phyloP scores from a whole-genome alignment of 1,284 basidiomycete genomes.

The Sparassis latifolia region DNA sequence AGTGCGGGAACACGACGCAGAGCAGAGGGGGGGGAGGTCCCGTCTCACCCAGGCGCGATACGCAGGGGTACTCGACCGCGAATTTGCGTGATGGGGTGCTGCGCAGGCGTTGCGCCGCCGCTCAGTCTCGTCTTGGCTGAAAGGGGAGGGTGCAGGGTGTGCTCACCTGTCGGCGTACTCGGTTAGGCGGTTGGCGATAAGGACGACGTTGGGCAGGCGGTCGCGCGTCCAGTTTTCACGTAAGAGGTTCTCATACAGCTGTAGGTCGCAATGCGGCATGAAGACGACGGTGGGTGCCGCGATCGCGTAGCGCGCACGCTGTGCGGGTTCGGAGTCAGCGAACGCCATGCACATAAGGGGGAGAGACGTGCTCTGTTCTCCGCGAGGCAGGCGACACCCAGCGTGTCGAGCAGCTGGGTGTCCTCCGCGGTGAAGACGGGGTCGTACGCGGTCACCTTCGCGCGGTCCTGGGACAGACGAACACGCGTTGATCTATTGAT shows the following conservation, averaged over 20 bases:
- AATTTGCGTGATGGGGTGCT: conserved; percentile 31
- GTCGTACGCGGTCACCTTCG: conserved; percentile 53
- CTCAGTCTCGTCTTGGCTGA: not conserved
- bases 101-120: conserved; percentile 4
- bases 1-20: conserved; percentile 1
- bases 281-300: conserved; percentile 51
- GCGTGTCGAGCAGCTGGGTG: conserved; percentile 38
- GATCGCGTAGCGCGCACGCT: conserved; percentile 27
- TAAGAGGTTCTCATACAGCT: conserved; percentile 60
- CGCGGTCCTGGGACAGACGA: conserved; percentile 35
- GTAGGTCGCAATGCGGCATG: conserved; percentile 74
- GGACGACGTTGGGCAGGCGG: conserved; percentile 30
- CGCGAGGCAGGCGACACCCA: conserved; percentile 41
- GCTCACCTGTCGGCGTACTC: conserved; percentile 45
- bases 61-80: conserved; percentile 27
- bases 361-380: conserved; percentile 45
- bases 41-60: conserved; percentile 30
- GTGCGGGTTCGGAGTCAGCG: conserved; percentile 8
- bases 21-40: conserved; percentile 4
- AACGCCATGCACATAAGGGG: conserved; percentile 8
- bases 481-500: conserved; percentile 16
- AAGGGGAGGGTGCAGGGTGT: not conserved
- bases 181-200: conserved; percentile 39
- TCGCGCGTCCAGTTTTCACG: conserved; percentile 51
- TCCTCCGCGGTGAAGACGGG: conserved; percentile 65